A percentile compares a stretch with the other conserved stretches of the same genome.
Conservation (phyloP, 352 stramenopile species). For the Phytophthora europaea region DNA sequence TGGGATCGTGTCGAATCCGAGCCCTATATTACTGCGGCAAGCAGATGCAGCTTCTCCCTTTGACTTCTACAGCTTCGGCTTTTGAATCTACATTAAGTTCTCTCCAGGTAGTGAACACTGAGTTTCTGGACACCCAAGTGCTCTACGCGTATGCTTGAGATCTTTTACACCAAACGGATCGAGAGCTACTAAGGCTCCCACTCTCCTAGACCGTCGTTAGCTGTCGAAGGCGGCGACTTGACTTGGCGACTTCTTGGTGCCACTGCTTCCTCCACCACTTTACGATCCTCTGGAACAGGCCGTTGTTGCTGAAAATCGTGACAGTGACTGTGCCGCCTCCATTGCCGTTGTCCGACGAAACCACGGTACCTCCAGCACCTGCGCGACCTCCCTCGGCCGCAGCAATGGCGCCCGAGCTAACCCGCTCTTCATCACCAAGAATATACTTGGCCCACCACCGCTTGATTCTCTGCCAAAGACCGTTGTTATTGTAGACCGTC, state of each 20-base stretch:
- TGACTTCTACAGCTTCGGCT: background rate
- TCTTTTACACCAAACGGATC: background rate
- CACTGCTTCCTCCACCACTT: slow-evolving; percentile 19
- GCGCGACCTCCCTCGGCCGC: slow-evolving; percentile 19
- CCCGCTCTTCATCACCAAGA: slow-evolving; percentile 11
- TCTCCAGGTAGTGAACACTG: background rate
- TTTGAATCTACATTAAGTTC: background rate
- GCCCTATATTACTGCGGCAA: background rate
- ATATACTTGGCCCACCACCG: slow-evolving; percentile 18
- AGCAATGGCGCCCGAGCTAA: background rate
- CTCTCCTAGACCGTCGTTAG: background rate
- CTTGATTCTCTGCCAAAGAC: slow-evolving; percentile 25
- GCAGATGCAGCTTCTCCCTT: background rate
- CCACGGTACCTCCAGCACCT: slow-evolving; percentile 12
- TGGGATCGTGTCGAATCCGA: background rate
- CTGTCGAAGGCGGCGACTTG: background rate
- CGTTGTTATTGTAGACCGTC: slow-evolving; percentile 28
- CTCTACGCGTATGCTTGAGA: too few species aligned
- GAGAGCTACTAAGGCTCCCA: background rate
- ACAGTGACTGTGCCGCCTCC: slow-evolving; percentile 27
- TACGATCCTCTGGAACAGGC: slow-evolving; percentile 20
- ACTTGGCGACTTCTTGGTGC: background rate
- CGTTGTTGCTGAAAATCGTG: slow-evolving; percentile 26
- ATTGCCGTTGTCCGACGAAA: slow-evolving; percentile 11
- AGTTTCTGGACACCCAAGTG: background rate